Base-by-base conservation (phyloP, 768 basidiomycete genomes). In the Boletus reticuloceps region DNA sequence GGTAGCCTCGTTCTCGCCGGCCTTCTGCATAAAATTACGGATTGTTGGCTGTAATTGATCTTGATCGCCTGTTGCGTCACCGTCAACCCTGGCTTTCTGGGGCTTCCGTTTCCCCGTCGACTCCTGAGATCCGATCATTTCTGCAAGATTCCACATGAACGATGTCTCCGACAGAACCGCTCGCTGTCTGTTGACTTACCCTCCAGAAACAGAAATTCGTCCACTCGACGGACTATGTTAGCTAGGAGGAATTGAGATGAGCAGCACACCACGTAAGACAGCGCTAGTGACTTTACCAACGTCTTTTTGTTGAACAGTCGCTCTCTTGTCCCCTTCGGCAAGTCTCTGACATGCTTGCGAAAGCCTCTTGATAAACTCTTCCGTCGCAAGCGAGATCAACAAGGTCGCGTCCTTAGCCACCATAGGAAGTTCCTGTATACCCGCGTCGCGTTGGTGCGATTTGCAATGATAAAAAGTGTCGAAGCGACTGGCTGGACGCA, bases 351-450 rank as follows among this genome's bases (percentile, higher is more conserved):
- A 82, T 7, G 89, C 87, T 53, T 87, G 82, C 32, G 82, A 79
- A 29, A 95, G 72, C 47, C 85, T 80, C 68, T 82, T 85, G 50
- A 95, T 86, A 60, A 96, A 95, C 69, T 92, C 88, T 71, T 96
- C 94, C 52, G 94, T 86, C 6, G 92, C 92, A 27, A 92, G 74
- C 20, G 89, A 84, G 44, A 95, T 86, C 58, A 93, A 71, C 60
- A 91, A 84, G 0, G 83, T 80, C 22, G 91, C 91, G 50, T 95
- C 93, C 66, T 78, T 85, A 12, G 86, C 84, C 6, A 91, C 76
- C 40, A 84, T 83, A 0, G 88, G 85, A 49, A 93, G 79, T 43
- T 92, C 90, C 90, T 92, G n/a, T 12, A 47, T 29, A 32, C 27
- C 16, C 40, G 47, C 14, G 37, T 51, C 39, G 17, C 38, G 17